phyloP scores from a whole-genome alignment of 2,329 filamentous ascomycete genomes.

The Leptosphaerulina australis region DNA sequence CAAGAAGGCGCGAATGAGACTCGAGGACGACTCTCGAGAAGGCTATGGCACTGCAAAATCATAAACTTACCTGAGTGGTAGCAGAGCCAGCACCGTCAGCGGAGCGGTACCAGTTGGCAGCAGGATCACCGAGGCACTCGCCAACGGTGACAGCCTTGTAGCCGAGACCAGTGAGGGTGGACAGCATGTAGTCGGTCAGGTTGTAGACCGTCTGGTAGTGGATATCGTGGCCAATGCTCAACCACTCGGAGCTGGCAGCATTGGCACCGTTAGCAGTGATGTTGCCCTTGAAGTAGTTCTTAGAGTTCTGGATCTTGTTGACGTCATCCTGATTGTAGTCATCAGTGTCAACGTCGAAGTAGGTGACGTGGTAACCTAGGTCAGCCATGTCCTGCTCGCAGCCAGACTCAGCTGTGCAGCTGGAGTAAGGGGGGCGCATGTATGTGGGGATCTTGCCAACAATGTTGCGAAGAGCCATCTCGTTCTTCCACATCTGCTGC shows the following conservation, averaged over 20 bases:
- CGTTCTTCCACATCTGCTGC: conserved; percentile 60
- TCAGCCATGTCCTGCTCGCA: conserved; percentile 50
- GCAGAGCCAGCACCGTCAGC: conserved; percentile 33
- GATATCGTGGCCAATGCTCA: conserved; percentile 62
- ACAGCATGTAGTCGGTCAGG: conserved; percentile 54
- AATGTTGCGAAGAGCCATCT: conserved; percentile 62
- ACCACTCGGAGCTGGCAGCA: conserved; percentile 46
- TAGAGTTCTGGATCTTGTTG: conserved; percentile 57
- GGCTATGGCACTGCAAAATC: conserved; percentile 8
- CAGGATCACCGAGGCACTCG: conserved; percentile 55
- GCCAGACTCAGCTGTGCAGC: conserved; percentile 51
- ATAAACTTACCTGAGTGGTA: conserved; percentile 20
- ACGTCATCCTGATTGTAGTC: conserved; percentile 64
- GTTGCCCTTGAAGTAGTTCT: conserved; percentile 59
- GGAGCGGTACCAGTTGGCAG: conserved; percentile 57
- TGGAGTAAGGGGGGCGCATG: conserved; percentile 58
- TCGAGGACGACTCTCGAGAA: conserved; percentile 13
- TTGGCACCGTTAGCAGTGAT: conserved; percentile 44
- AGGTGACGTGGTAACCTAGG: conserved; percentile 66
- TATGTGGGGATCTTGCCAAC: conserved; percentile 63
- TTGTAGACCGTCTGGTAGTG: conserved; percentile 54
- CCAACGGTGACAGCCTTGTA: conserved; percentile 56
- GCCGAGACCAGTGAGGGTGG: conserved; percentile 46
- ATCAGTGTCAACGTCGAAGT: conserved; percentile 65
- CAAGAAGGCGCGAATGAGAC: conserved; percentile 11